phyloP scores from a whole-genome alignment of 768 basidiomycete species.

The Agaricus blazei region DNA sequence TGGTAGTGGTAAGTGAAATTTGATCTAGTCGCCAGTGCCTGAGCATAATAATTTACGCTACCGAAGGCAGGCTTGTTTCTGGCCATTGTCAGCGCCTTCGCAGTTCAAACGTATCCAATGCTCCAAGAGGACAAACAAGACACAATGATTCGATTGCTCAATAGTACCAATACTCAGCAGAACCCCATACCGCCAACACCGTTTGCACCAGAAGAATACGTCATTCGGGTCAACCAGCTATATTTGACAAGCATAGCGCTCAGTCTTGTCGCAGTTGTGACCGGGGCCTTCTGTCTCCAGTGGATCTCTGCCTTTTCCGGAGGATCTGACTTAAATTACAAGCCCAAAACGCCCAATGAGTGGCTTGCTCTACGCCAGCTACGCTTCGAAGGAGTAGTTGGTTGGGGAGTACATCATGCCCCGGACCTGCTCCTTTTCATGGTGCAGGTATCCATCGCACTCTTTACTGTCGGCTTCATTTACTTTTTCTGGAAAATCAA shows the following conservation, averaged over 20 bases:
- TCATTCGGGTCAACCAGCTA: conserved; percentile 1
- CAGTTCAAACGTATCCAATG: background rate
- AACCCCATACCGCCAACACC: background rate
- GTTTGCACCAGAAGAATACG: background rate
- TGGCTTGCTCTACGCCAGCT: conserved; percentile 5
- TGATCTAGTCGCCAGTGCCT: background rate
- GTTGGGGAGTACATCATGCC: background rate
- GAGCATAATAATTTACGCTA: background rate
- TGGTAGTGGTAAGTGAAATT: background rate
- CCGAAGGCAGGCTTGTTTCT: conserved; percentile 1
- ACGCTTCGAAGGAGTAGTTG: conserved; percentile 3
- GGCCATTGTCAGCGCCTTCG: conserved; percentile 3
- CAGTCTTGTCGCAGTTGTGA: background rate
- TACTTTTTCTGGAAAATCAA: conserved; percentile 3
- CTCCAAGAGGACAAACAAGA: background rate
- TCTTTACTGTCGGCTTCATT: conserved; percentile 3
- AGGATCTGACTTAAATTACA: background rate
- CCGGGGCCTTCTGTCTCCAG: conserved; percentile 3
- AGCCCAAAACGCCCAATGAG: background rate
- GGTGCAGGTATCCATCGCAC: conserved; percentile 4
- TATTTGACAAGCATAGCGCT: conserved; percentile 4
- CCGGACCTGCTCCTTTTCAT: background rate
- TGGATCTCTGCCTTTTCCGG: background rate
- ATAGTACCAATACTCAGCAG: background rate
- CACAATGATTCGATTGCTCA: background rate